Evolutionary conservation across 2,329 filamentous ascomycete genomes (phyloP).

Genomic region (Pseudogymnoascus verrucosus): DNA sequence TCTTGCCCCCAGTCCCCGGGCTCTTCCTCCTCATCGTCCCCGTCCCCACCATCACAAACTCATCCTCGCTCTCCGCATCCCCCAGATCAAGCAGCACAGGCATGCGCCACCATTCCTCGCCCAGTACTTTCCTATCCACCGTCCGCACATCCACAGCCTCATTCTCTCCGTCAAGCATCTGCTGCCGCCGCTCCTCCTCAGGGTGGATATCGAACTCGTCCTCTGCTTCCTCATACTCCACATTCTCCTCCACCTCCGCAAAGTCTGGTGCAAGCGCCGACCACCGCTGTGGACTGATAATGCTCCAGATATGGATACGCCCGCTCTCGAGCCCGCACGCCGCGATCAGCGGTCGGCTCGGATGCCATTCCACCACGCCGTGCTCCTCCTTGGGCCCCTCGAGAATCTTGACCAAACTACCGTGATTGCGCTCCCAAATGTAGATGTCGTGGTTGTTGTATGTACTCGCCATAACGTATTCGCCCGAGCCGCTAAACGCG

Average conservation of each 20-base stretch:
- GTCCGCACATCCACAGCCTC: conserved; percentile 81
- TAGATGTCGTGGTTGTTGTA: conserved; percentile 99
- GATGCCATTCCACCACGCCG: conserved; percentile 96
- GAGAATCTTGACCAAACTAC: conserved; percentile 90
- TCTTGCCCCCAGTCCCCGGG: conserved; percentile 64
- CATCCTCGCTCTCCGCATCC: conserved; percentile 92
- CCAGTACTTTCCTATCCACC: conserved; percentile 56
- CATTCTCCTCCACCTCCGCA: conserved; percentile 94
- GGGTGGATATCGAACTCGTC: conserved; percentile 98
- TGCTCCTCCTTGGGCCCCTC: conserved; percentile 96
- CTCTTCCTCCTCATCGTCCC: conserved; percentile 86
- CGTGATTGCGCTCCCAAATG: conserved; percentile 92
- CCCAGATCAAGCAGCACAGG: conserved; percentile 88
- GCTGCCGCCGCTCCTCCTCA: conserved; percentile 86
- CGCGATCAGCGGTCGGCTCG: conserved; percentile 74
- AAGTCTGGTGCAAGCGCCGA: conserved; percentile 95
- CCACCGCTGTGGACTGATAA: conserved; percentile 92
- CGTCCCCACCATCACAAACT: conserved; percentile 58
- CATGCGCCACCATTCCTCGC: conserved; percentile 68
- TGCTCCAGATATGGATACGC: conserved; percentile 91
- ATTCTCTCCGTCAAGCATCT: conserved; percentile 82
- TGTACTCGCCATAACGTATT: conserved; percentile 93
- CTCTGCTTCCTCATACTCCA: conserved; percentile 90
- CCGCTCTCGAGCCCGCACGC: conserved; percentile 91
- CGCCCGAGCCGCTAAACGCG: conserved; percentile 85